Conservation (phyloP, 176 grass and related monocot species). For the Canna indica region DNA sequence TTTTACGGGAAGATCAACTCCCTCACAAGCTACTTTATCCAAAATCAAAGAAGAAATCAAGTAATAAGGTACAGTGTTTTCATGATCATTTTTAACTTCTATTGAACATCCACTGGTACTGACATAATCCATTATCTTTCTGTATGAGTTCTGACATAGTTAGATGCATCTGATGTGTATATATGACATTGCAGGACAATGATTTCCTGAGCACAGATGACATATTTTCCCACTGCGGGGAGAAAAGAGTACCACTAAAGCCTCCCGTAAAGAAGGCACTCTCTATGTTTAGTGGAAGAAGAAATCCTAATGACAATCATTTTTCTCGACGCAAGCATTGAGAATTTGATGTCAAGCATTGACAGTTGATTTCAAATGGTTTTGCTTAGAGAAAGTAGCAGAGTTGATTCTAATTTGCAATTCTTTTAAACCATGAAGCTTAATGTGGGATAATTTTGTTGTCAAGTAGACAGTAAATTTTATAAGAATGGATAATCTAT, state of each 20-base stretch:
- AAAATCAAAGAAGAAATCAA: constrained; percentile 62
- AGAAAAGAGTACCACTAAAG: constrained; percentile 61
- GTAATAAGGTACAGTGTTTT: constrained; percentile 43
- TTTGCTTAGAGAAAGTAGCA: too few relatives aligned
- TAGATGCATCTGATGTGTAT: neutral
- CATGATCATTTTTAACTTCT: neutral
- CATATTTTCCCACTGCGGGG: constrained; percentile 65
- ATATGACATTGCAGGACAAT: constrained; percentile 41
- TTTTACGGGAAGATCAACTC: constrained; percentile 94
- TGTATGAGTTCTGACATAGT: neutral
- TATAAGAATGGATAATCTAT: too few relatives aligned
- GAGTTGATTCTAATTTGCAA: too few relatives aligned
- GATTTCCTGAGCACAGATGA: constrained; percentile 52
- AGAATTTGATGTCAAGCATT: neutral
- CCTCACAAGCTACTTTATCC: constrained; percentile 84
- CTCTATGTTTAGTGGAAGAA: constrained; percentile 74
- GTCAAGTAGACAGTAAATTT: too few relatives aligned
- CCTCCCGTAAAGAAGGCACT: constrained; percentile 85
- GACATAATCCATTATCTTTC: neutral
- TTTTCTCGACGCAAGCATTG: constrained; percentile 66
- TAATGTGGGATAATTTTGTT: too few relatives aligned
- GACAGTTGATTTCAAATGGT: neutral
- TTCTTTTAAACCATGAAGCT: too few relatives aligned
- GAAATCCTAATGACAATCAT: constrained; percentile 96
- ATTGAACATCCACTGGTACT: neutral